These are phyloP conservation scores for Pichia sp. DNA, from an alignment of 1,139 yeast species.

Conservation along the genomic window DNA sequence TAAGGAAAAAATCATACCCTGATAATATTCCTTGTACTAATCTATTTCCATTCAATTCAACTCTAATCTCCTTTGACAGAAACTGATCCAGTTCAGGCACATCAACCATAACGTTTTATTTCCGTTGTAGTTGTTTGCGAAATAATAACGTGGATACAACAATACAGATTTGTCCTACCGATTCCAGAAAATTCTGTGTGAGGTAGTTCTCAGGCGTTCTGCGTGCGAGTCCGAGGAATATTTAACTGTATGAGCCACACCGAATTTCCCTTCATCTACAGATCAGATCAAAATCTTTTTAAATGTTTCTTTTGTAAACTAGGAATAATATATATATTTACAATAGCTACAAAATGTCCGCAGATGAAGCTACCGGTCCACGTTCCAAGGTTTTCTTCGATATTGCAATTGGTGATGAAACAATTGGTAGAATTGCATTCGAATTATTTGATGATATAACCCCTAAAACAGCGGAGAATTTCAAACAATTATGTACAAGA, in stretches of 20 bases:
- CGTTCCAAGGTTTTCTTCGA: constrained; percentile 63
- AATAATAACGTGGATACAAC: neutral
- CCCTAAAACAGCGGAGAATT: constrained; percentile 91
- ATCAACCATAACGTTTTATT: no score
- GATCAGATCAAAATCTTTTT: no score
- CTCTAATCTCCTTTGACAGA: constrained; percentile 22
- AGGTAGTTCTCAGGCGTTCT: neutral
- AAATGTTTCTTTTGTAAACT: no score
- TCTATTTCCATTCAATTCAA: constrained; percentile 26
- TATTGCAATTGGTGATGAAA: constrained; percentile 55
- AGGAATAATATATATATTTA: no score
- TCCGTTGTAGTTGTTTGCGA: no score
- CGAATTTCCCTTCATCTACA: no score
- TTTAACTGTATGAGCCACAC: no score
- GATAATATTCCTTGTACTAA: constrained; percentile 25
- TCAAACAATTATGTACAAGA: constrained; percentile 85
- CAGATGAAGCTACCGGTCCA: constrained; percentile 21
- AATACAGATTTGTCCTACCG: constrained; percentile 7
- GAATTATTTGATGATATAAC: constrained; percentile 73
- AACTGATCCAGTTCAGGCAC: constrained; percentile 29
- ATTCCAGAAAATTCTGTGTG: constrained; percentile 3
- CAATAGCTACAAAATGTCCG: constrained; percentile 6
- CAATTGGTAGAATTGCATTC: constrained; percentile 68
- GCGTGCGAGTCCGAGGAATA: neutral
- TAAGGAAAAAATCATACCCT: constrained; percentile 28